These are phyloP conservation scores for Nasturtium officinale DNA, from an alignment of 345 rosid genomes.

Conservation along the genomic window DNA sequence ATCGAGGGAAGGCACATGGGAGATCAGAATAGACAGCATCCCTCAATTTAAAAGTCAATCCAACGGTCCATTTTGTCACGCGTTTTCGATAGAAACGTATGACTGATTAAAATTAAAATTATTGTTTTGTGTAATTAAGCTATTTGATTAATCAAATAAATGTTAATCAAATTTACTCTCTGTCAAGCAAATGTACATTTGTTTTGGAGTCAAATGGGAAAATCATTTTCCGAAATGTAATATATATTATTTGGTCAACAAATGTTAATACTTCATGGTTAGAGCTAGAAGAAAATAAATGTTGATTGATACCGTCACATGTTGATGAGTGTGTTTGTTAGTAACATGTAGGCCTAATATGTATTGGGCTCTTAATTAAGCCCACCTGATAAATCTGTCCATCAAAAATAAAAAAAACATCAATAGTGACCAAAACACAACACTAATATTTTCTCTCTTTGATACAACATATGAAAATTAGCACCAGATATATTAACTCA, in stretches of 20 bases:
- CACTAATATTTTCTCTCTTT: no score
- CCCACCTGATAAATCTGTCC: not conserved
- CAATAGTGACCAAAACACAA: no score
- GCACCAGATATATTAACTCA: no score
- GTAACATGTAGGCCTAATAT: not conserved
- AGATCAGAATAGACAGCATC: not conserved
- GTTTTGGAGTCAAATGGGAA: not conserved
- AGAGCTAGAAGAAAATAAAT: not conserved
- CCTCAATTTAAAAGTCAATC: conserved; percentile 24
- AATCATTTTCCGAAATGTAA: no score
- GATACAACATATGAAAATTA: no score
- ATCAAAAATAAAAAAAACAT: not conserved
- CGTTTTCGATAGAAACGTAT: conserved; percentile 21
- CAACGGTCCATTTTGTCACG: conserved; percentile 36
- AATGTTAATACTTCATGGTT: not conserved
- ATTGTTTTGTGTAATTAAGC: not conserved
- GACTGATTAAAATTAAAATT: not conserved
- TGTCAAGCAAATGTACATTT: not conserved
- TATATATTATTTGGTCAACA: no score
- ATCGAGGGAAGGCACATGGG: conserved; percentile 40
- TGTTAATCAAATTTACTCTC: not conserved
- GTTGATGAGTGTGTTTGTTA: not conserved
- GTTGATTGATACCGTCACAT: not conserved
- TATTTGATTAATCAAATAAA: not conserved
- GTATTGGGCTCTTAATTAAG: not conserved